These are phyloP conservation scores for Ramaria rubella DNA, from an alignment of 768 basidiomycete species.

Conservation along the genomic window DNA sequence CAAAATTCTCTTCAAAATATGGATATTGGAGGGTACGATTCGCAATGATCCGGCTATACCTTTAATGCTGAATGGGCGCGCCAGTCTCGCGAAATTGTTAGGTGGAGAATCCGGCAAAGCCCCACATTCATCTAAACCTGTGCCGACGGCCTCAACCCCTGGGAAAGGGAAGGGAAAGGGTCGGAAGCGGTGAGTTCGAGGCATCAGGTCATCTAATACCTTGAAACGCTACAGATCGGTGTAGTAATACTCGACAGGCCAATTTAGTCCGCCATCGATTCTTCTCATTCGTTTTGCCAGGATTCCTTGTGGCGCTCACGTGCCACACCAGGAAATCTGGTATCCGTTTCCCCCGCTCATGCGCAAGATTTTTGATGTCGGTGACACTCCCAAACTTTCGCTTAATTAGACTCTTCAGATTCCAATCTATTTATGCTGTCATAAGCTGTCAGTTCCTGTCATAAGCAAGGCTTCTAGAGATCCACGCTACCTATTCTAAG, in stretches of 20 bases:
- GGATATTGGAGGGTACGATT: constrained; percentile 50
- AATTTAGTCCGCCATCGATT: not conserved
- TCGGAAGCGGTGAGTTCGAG: constrained; percentile 7
- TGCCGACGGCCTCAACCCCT: not conserved
- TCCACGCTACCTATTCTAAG: not conserved
- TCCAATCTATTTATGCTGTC: too few relatives aligned
- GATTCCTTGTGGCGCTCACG: not conserved
- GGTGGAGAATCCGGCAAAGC: not conserved
- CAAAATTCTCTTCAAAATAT: constrained; percentile 54
- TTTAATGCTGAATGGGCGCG: not conserved
- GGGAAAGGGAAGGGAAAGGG: constrained; percentile 3
- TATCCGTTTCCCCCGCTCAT: not conserved
- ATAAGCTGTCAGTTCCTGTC: constrained; percentile 1
- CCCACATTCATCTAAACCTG: not conserved
- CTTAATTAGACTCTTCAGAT: too few relatives aligned
- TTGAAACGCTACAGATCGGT: too few relatives aligned
- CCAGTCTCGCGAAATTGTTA: constrained; percentile 1
- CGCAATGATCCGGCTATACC: not conserved
- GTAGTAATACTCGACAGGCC: not conserved
- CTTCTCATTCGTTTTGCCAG: not conserved
- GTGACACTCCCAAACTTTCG: too few relatives aligned
- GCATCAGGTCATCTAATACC: too few relatives aligned
- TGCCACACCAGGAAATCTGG: not conserved
- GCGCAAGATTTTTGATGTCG: not conserved
- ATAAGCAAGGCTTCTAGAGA: not conserved